Conservation (phyloP, 2,329 filamentous ascomycete genomes). For the Ophiostoma piceae region DNA sequence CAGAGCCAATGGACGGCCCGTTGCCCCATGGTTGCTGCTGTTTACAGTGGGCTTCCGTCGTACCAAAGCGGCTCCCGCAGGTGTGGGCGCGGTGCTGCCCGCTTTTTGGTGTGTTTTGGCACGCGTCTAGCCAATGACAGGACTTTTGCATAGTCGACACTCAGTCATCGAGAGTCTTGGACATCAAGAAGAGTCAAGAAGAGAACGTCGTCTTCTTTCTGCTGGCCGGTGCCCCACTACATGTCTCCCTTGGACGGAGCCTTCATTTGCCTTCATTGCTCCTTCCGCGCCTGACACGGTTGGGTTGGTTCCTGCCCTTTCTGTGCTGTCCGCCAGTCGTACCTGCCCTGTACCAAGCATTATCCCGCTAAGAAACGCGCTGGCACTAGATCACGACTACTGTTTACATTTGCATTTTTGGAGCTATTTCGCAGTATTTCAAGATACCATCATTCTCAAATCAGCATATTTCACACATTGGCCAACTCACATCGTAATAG, state of each 20-base stretch:
- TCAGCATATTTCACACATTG: background rate
- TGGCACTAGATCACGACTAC: background rate
- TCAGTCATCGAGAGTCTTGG: background rate
- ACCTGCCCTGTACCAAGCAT: background rate
- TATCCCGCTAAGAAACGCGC: background rate
- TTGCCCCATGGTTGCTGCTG: slow-evolving; percentile 55
- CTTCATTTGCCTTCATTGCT: slow-evolving; percentile 10
- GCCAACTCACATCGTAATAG: background rate
- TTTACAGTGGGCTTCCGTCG: slow-evolving; percentile 38
- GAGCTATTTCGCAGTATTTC: too few species aligned
- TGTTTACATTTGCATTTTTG: background rate
- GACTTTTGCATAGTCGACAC: background rate
- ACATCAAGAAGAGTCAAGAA: background rate
- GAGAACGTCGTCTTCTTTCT: background rate
- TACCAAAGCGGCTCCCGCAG: background rate
- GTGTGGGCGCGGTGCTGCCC: slow-evolving; percentile 2
- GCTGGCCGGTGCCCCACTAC: background rate
- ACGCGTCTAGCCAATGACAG: slow-evolving; percentile 20
- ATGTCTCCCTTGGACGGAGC: slow-evolving; percentile 8
- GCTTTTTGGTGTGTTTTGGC: slow-evolving; percentile 20
- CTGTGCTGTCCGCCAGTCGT: too few species aligned
- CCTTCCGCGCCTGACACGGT: background rate
- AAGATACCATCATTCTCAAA: background rate
- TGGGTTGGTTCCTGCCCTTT: background rate
- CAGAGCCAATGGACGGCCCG: slow-evolving; percentile 43